These are phyloP conservation scores for Fusarium mangiferae DNA, from an alignment of 2,329 filamentous ascomycete species.

Conservation along the genomic window DNA sequence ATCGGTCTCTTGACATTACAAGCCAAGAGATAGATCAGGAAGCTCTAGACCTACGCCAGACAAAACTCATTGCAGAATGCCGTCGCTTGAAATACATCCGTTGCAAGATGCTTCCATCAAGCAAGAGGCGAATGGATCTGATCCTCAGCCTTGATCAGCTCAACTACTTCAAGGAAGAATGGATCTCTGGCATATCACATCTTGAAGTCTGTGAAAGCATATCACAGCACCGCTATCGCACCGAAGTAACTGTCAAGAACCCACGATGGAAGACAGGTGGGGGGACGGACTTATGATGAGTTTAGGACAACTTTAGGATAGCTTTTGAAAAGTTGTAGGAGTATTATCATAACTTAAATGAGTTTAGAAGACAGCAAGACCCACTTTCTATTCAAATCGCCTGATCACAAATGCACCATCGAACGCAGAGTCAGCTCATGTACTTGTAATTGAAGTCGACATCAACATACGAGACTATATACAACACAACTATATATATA, in stretches of 20 bases:
- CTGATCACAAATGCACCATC: too few species aligned
- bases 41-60: rapidly evolving
- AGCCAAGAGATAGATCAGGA: background rate
- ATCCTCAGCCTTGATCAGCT: background rate
- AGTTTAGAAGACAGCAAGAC: background rate
- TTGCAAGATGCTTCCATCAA: background rate
- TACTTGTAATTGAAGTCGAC: background rate
- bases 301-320: background rate
- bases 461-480: background rate
- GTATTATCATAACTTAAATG: rapidly evolving
- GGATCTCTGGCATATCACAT: background rate
- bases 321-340: rapidly evolving
- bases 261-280: too few species aligned
- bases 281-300: background rate
- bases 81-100: background rate
- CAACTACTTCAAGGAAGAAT: background rate
- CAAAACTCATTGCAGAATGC: background rate
- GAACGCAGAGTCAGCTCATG: background rate
- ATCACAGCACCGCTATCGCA: background rate
- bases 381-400: background rate
- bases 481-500: background rate
- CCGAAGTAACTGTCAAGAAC: background rate
- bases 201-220: rapidly evolving
- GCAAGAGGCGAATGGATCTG: background rate
- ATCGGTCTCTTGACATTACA: background rate